Percentiles rank a stretch among this genome's conserved stretches.
Evolutionary conservation across 2,329 filamentous ascomycete species (phyloP).

Genomic region (Saccharata proteae): DNA sequence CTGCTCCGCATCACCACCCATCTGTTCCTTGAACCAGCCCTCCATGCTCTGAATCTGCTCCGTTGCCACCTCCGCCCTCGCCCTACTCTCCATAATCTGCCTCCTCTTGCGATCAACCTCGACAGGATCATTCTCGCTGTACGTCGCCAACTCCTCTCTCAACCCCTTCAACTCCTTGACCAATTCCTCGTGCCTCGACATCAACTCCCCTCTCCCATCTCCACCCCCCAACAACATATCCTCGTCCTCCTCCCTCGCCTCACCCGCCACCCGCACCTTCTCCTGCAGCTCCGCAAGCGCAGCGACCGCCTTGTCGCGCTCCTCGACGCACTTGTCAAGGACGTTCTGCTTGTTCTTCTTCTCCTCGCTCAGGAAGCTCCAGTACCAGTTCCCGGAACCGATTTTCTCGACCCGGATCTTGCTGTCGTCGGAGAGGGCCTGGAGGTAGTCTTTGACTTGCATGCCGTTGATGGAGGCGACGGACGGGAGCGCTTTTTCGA

Average conservation of each 20-base stretch:
- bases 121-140: constrained; percentile 33
- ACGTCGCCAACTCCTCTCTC: constrained; percentile 29
- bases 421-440: constrained; percentile 48
- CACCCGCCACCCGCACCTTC: constrained; percentile 27
- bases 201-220: constrained; percentile 25
- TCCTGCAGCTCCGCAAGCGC: constrained; percentile 25
- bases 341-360: constrained; percentile 32
- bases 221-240: constrained; percentile 20
- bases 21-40: constrained; percentile 26
- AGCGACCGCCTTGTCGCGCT: constrained; percentile 24
- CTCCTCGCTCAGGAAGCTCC: constrained; percentile 51
- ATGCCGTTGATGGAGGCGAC: constrained; percentile 53
- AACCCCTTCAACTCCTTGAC: constrained; percentile 25
- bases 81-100: constrained; percentile 18
- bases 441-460: constrained; percentile 56
- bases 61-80: constrained; percentile 25
- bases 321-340: constrained; percentile 24
- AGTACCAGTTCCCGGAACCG: constrained; percentile 61
- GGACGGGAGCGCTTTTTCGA: constrained; percentile 51
- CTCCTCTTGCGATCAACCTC: constrained; percentile 30
- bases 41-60: constrained; percentile 37
- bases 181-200: constrained; percentile 22
- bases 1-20: constrained; percentile 28
- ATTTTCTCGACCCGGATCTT: constrained; percentile 57
- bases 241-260: constrained; percentile 27